Base-by-base conservation (phyloP, 2,329 filamentous ascomycete species). In the Sarocladium kiliense region DNA sequence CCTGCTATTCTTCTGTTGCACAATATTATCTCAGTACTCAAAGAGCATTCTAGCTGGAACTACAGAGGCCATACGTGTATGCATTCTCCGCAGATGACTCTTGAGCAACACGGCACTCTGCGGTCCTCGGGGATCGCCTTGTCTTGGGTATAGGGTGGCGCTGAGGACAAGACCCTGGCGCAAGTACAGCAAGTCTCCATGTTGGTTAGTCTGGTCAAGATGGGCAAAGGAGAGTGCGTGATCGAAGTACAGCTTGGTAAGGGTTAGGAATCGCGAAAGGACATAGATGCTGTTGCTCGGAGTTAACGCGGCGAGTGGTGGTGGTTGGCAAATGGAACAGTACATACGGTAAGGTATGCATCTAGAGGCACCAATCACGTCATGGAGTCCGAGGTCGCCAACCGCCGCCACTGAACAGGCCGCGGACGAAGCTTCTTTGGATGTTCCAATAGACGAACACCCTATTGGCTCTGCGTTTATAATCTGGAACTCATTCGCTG, bases 81-180 rank as follows among this genome's bases (percentile, higher is more conserved):
- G 70, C 89, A 93, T 58, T 75, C 75, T 16, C 83, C 82, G 70
- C 89, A 94, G 64, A 93, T 88, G 37, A 84, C 74, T 54, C 89
- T 80, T 44, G 74, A 75, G 68, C 89, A 93, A 68, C 89, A 93
- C 32, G 78, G 77, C 27, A 91, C 74, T 58, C 77, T 74, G 53
- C 87, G 80, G 64, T 86, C 80, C 49, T 77, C 74, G 25, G 80
- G 76, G 2, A 81, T 71, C 14, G 81, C 77, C 45, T 87, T 89
- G 72, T 87, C 85, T 37, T 74, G 77, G 62, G 76, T 77, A 26
- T 75, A 72, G 32, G 77, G 74, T 53, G 78, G 75, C 27, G 80
- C 74, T 3, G 78, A 73, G 42, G 78, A 74, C 25, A 91, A 77
- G 25, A 85, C 71, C 23, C 75, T 76, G 27, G 87, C 84, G 69